Evolutionary conservation across 768 basidiomycete genomes (phyloP).

Genomic region (Hygrophoropsis aurantiaca): DNA sequence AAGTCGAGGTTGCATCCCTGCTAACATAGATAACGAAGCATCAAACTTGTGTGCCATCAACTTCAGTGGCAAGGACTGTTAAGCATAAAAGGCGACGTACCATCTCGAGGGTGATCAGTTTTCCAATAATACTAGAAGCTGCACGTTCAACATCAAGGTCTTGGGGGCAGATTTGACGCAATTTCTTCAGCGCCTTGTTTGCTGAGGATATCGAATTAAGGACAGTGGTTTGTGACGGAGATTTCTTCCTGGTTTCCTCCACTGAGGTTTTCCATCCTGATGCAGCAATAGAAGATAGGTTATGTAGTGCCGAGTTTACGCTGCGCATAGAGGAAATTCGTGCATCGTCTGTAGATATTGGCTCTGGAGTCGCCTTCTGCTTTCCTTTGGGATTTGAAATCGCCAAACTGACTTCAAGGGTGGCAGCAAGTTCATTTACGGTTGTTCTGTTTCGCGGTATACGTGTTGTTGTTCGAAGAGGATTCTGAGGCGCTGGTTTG

Average conservation of each 20-base stretch:
- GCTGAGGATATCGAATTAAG: constrained; percentile 36
- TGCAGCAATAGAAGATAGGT: constrained; percentile 49
- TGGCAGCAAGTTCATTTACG: constrained; percentile 30
- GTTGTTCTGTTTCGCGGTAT: constrained; percentile 3
- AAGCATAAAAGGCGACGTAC: constrained; percentile 49
- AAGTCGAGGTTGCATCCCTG: constrained; percentile 48
- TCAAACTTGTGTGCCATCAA: constrained; percentile 46
- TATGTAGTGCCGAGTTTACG: constrained; percentile 63
- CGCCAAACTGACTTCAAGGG: constrained; percentile 24
- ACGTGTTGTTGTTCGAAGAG: too few relatives aligned
- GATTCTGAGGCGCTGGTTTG: too few relatives aligned
- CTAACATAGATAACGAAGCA: constrained; percentile 43
- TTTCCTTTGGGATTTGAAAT: constrained; percentile 33
- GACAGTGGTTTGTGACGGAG: constrained; percentile 32
- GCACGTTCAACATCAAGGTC: constrained; percentile 73
- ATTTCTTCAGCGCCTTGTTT: constrained; percentile 40
- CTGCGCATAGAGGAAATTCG: constrained; percentile 55
- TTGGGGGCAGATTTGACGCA: constrained; percentile 46
- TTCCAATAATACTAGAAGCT: constrained; percentile 64
- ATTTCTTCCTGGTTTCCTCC: constrained; percentile 22
- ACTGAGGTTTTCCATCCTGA: constrained; percentile 56
- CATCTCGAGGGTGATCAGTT: constrained; percentile 67
- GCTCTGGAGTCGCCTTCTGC: constrained; percentile 9
- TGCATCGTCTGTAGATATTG: constrained; percentile 30
- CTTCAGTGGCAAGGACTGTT: background rate